Percentiles rank a stretch among this genome's conserved stretches.
Conservation (phyloP, 305 asterid genomes). For the Salvia sclarea region DNA sequence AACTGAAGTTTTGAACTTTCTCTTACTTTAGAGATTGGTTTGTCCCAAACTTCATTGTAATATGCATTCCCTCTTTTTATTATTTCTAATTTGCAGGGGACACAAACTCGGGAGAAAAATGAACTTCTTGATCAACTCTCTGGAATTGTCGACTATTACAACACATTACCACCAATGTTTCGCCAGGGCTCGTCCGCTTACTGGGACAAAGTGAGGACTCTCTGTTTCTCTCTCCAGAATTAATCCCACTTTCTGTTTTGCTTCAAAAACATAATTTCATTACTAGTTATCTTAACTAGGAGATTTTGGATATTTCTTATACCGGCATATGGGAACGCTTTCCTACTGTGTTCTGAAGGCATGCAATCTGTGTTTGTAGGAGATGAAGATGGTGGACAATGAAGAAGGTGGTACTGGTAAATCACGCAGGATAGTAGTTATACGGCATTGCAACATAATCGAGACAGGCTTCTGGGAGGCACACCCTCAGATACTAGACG, state of each 20-base stretch:
- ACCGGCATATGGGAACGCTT: neutral
- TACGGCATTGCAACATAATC: conserved; percentile 66
- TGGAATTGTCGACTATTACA: conserved; percentile 51
- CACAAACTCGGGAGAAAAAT: conserved; percentile 76
- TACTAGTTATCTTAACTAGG: neutral
- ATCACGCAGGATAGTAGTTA: conserved; percentile 46
- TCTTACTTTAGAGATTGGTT: neutral
- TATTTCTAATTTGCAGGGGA: conserved; percentile 55
- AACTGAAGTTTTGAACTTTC: neutral
- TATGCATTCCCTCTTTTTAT: neutral
- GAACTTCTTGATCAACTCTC: conserved; percentile 53
- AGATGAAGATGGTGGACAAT: conserved; percentile 26
- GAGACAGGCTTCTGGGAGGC: conserved; percentile 65
- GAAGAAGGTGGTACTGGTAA: conserved; percentile 41
- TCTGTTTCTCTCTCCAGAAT: neutral
- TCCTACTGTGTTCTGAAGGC: neutral
- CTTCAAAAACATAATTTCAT: neutral
- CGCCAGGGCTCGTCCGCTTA: conserved; percentile 75
- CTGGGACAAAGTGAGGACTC: conserved; percentile 60
- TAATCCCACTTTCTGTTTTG: too few species aligned
- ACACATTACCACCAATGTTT: conserved; percentile 54
- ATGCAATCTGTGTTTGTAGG: conserved; percentile 35
- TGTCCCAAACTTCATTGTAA: neutral
- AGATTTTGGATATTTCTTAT: neutral
- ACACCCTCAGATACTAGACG: conserved; percentile 61